These are phyloP conservation scores for Scheffersomyces segobiensis DNA, from an alignment of 1,139 yeast genomes.

Conservation along the genomic window DNA sequence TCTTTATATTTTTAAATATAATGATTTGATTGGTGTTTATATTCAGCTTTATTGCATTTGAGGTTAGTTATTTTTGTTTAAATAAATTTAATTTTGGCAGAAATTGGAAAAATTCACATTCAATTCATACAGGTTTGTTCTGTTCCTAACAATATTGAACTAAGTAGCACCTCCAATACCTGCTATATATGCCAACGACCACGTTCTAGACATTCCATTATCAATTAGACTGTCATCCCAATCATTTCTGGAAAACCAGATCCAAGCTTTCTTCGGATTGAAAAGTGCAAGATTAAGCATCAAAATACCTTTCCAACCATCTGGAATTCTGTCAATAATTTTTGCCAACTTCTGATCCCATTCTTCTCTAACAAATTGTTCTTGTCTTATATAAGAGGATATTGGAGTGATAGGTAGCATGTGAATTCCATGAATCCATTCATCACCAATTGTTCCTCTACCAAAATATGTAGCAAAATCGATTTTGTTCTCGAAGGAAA, in stretches of 20 bases:
- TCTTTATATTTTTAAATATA: no score
- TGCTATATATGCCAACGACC: slow-evolving; percentile 46
- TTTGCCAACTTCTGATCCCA: slow-evolving; percentile 39
- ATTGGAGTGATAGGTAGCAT: slow-evolving; percentile 49
- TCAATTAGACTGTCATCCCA: slow-evolving; percentile 42
- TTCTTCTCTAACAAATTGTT: slow-evolving; percentile 41
- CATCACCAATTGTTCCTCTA: slow-evolving; percentile 42
- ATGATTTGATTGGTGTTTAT: no score
- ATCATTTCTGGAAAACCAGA: slow-evolving; percentile 39
- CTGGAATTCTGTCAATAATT: slow-evolving; percentile 38
- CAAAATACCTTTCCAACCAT: slow-evolving; percentile 48
- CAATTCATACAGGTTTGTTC: background rate
- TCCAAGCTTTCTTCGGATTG: slow-evolving; percentile 38
- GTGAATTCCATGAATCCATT: slow-evolving; percentile 51
- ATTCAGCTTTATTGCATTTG: no score
- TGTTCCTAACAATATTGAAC: background rate
- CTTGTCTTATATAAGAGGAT: slow-evolving; percentile 38
- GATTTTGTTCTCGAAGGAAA: slow-evolving; percentile 46
- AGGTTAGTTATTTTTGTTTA: no score
- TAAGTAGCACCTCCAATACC: slow-evolving; percentile 31
- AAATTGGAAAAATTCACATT: background rate
- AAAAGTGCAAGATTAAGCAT: slow-evolving; percentile 40
- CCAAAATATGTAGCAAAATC: slow-evolving; percentile 50
- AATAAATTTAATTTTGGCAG: no score
- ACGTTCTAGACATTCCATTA: slow-evolving; percentile 47